phyloP scores from a whole-genome alignment of 345 rosid species.

The Microcos paniculata region DNA sequence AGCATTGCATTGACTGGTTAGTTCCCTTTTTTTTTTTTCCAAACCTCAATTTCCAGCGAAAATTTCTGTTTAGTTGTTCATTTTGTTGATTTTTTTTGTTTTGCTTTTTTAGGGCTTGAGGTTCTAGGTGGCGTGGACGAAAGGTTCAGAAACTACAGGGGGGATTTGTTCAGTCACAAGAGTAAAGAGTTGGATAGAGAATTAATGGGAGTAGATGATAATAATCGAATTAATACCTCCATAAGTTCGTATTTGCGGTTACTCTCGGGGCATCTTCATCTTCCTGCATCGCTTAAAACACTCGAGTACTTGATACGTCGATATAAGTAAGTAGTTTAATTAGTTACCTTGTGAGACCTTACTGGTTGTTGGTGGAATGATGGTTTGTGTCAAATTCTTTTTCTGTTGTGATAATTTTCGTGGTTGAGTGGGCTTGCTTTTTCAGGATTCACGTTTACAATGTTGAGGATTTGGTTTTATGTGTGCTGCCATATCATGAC shows the following conservation, averaged over 20 bases:
- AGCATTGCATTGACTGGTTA: constrained; percentile 58
- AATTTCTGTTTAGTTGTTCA: background rate
- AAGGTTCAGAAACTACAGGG: constrained; percentile 60
- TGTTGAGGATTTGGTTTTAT: constrained; percentile 69
- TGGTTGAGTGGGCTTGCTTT: constrained; percentile 14
- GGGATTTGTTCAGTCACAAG: constrained; percentile 68
- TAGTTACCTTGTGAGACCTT: background rate
- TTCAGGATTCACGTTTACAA: constrained; percentile 81
- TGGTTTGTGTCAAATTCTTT: background rate
- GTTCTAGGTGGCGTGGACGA: constrained; percentile 59
- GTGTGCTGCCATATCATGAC: constrained; percentile 86
- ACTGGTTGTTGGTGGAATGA: background rate
- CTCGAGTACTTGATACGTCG: constrained; percentile 92
- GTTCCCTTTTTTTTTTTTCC: background rate
- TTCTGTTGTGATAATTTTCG: background rate
- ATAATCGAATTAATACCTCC: constrained; percentile 50
- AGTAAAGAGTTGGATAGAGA: constrained; percentile 85
- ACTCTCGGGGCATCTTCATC: constrained; percentile 70
- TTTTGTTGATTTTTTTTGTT: background rate
- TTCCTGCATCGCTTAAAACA: constrained; percentile 59
- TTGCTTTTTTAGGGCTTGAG: constrained; percentile 65
- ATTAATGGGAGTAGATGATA: constrained; percentile 58
- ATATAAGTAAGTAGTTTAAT: constrained; percentile 58
- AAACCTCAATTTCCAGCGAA: background rate
- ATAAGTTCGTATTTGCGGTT: constrained; percentile 60